Evolutionary conservation across 257 asterid species (phyloP).

Genomic region (Capsicum pubescens): DNA sequence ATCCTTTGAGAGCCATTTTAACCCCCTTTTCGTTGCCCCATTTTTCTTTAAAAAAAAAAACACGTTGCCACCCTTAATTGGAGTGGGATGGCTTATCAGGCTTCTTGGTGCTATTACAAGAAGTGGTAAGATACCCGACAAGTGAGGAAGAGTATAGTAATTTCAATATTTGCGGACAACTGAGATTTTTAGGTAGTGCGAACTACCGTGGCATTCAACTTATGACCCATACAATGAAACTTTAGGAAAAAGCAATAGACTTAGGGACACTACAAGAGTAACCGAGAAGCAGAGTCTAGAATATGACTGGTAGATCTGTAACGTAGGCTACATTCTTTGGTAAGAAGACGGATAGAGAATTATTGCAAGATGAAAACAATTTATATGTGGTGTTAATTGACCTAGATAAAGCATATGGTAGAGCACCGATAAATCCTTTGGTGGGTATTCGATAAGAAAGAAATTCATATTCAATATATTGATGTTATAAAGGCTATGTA

Average conservation of each 20-base stretch:
- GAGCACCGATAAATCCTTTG: constrained; percentile 1
- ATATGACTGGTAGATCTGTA: neutral
- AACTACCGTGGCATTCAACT: constrained; percentile 8
- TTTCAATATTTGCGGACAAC: neutral
- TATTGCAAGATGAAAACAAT: neutral
- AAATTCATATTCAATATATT: neutral
- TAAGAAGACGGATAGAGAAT: constrained; percentile 1
- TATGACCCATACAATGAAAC: neutral
- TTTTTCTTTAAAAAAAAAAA: too few species aligned
- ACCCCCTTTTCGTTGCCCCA: too few species aligned
- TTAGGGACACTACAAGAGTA: constrained; percentile 8
- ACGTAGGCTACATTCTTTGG: neutral
- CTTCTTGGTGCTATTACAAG: constrained; percentile 12
- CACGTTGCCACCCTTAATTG: too few species aligned
- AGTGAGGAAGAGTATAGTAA: neutral
- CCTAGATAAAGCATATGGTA: constrained; percentile 16
- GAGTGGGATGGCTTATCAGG: constrained; percentile 10
- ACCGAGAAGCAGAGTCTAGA: neutral
- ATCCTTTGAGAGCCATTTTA: too few species aligned
- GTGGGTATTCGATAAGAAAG: neutral
- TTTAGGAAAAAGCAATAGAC: neutral
- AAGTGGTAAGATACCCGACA: neutral
- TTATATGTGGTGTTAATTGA: neutral
- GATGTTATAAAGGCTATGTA: neutral
- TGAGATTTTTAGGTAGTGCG: neutral